Evolutionary conservation across 2,329 filamentous ascomycete species (phyloP).

Genomic region (Trichophyton schoenleinii): DNA sequence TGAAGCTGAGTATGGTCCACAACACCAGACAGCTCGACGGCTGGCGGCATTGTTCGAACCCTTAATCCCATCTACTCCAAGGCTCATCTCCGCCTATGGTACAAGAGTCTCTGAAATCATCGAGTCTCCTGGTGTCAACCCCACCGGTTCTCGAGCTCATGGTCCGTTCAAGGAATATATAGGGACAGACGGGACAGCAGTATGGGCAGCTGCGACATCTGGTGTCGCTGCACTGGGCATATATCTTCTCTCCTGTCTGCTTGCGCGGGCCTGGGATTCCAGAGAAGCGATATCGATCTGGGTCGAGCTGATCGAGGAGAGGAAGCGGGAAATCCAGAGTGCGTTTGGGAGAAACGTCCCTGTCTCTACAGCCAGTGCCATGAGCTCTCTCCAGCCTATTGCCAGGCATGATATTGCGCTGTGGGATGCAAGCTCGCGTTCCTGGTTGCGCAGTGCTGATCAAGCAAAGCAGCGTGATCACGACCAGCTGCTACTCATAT

Average conservation of each 20-base stretch:
- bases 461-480: constrained; percentile 16
- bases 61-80: constrained; percentile 21
- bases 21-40: constrained; percentile 27
- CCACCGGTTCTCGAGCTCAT: neutral
- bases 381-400: constrained; percentile 12
- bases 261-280: constrained; percentile 18
- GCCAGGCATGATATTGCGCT: constrained; percentile 19
- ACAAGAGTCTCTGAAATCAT: constrained; percentile 22
- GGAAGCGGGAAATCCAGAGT: neutral
- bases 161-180: constrained; percentile 8
- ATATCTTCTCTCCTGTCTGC: constrained; percentile 25
- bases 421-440: constrained; percentile 30
- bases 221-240: constrained; percentile 18
- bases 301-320: constrained; percentile 19
- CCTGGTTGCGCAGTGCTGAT: constrained; percentile 28
- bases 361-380: neutral
- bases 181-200: constrained; percentile 14
- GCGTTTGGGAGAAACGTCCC: neutral
- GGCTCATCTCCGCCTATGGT: constrained; percentile 26
- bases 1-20: constrained; percentile 27
- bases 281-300: constrained; percentile 23
- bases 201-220: constrained; percentile 20
- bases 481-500: constrained; percentile 20
- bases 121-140: neutral
- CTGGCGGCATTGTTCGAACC: constrained; percentile 31